Evolutionary conservation across 306 rosid species (phyloP), one percentile per base, ranked within the genome.

Genomic region (Leucaena leucocephala): DNA sequence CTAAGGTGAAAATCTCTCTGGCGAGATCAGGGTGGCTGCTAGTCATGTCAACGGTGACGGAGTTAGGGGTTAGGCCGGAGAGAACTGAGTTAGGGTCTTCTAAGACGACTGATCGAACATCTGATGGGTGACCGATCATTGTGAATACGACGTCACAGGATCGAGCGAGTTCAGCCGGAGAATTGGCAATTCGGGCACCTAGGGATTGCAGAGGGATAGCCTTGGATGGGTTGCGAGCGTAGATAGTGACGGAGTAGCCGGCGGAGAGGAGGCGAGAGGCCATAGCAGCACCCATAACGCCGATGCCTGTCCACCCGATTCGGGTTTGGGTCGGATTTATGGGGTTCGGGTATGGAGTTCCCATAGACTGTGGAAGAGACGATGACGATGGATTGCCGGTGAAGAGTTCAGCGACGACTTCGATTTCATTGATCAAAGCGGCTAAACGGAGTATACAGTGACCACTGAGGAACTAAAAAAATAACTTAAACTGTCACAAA

Each of bases 211-310:
- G 83, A 8, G 89, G 8, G 42, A 83, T 80, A 9, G 94, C 75
- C 57, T 90, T 91, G 0, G 92, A 82, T 13, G 96, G 91, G 82
- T 75, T 84, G 52, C 98, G 98, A 8, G 97, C 95, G 90, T 81
- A 94, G 89, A 91, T 12, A 21, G 90, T n/a, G 89, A 94, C 67
- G 16, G 80, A 71, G 89, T 87, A 90, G n/a, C 96, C 97, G 17
- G 91, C 90, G 21, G 90, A 59, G 87, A 94, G 74, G 55, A 94
- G 89, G 27, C 94, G 97, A 34, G 96, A 82, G 78, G 94, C 94
- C 98, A 94, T 94, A 61, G 96, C 92, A 43, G 85, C 78, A 13
- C 97, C 96, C 97, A 91, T 90, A 1, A 94, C 96, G 64, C 98
- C 97, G 39, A 89, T 87, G 27, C 98, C 96, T 52, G 89, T 88